These are phyloP conservation scores for Isatis tinctoria DNA, from an alignment of 345 rosid species.

Conservation along the genomic window DNA sequence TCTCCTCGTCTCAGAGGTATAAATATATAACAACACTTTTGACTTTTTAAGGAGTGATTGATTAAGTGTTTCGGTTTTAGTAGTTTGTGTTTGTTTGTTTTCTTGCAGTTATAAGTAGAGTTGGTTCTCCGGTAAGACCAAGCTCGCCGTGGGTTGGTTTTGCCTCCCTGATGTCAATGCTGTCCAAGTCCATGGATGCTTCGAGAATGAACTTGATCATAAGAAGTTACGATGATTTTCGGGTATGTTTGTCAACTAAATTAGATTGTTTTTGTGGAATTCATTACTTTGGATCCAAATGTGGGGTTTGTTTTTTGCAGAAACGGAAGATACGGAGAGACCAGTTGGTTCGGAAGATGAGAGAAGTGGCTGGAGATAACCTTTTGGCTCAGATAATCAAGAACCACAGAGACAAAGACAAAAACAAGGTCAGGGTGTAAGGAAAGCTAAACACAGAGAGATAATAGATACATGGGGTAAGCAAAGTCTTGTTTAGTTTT, in stretches of 20 bases:
- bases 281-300: not conserved
- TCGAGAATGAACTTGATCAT: conserved; percentile 36
- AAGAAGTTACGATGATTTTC: conserved; percentile 40
- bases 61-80: not conserved
- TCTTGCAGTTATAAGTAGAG: conserved; percentile 11
- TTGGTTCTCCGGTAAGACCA: conserved; percentile 27
- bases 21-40: not conserved
- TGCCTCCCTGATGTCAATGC: conserved; percentile 44
- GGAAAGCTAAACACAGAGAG: not conserved
- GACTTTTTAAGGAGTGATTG: not conserved
- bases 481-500: not conserved
- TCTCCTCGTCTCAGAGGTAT: conserved; percentile 40
- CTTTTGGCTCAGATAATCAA: conserved; percentile 30
- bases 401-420: conserved; percentile 12
- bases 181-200: conserved; percentile 49
- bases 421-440: conserved; percentile 16
- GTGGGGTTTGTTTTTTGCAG: conserved; percentile 9
- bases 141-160: conserved; percentile 80
- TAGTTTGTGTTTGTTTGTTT: not conserved
- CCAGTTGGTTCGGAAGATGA: conserved; percentile 25
- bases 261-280: too few species aligned
- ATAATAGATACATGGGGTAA: not conserved
- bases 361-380: conserved; percentile 33
- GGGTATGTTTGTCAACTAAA: conserved; percentile 25
- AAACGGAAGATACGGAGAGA: conserved; percentile 30